Conservation (phyloP, 2,329 filamentous ascomycete genomes). For the Fusarium penzigii region DNA sequence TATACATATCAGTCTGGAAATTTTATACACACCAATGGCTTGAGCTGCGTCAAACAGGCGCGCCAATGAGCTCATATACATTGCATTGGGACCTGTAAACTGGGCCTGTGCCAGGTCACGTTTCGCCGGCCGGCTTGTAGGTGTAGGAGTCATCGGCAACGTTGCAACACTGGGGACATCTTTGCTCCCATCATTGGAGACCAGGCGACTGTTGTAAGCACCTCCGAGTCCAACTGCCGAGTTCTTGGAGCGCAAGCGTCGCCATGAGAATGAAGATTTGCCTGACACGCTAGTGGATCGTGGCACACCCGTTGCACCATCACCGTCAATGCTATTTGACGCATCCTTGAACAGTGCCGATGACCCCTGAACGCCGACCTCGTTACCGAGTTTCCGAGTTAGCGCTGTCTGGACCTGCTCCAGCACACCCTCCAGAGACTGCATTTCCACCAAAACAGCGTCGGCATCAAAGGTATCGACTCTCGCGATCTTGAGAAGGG, state of each 20-base stretch:
- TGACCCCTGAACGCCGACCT: conserved; percentile 81
- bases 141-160: conserved; percentile 72
- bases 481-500: conserved; percentile 76
- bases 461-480: conserved; percentile 92
- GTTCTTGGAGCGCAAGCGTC: conserved; percentile 86
- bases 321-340: conserved; percentile 46
- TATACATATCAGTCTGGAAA: background rate
- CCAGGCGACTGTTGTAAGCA: conserved; percentile 42
- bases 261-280: conserved; percentile 82
- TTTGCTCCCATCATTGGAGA: conserved; percentile 27
- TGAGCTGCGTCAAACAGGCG: conserved; percentile 92
- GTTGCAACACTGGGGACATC: conserved; percentile 62
- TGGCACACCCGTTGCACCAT: conserved; percentile 43
- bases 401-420: conserved; percentile 80
- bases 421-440: conserved; percentile 79
- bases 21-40: conserved; percentile 70
- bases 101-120: conserved; percentile 67
- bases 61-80: conserved; percentile 90
- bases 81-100: conserved; percentile 81
- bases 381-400: conserved; percentile 83
- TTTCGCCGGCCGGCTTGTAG: conserved; percentile 68
- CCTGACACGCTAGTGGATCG: conserved; percentile 64
- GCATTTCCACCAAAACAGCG: conserved; percentile 91
- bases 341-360: conserved; percentile 75
- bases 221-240: conserved; percentile 64